These are phyloP conservation scores for Nannochloris sp. DNA, from an alignment of 139 green algal genomes.

Conservation along the genomic window DNA sequence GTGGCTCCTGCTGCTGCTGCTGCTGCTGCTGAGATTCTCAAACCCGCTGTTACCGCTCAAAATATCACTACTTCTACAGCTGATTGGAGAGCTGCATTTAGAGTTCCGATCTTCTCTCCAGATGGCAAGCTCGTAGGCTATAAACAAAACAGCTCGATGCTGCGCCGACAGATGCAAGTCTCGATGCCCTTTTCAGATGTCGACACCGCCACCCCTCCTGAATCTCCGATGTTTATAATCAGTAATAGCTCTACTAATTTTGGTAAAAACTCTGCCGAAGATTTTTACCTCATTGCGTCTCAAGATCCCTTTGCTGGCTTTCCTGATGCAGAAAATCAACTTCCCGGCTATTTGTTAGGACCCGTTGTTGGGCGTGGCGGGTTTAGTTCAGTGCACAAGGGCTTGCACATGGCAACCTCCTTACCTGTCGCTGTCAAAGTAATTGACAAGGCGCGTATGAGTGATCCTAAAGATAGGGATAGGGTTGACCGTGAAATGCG, in stretches of 20 bases:
- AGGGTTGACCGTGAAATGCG: slow-evolving; percentile 70
- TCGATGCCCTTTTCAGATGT: neutral
- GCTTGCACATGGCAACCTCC: slow-evolving; percentile 54
- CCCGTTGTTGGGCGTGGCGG: slow-evolving; percentile 75
- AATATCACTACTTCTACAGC: too few relatives aligned
- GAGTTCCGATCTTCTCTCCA: slow-evolving; percentile 21
- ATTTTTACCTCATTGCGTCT: slow-evolving; percentile 1
- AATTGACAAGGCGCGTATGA: slow-evolving; percentile 66
- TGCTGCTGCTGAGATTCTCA: too few relatives aligned
- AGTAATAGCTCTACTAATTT: neutral
- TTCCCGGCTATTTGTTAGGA: slow-evolving; percentile 67
- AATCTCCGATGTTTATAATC: neutral
- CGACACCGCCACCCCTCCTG: neutral
- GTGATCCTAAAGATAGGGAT: slow-evolving; percentile 44
- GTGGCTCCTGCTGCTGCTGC: too few relatives aligned
- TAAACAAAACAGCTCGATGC: slow-evolving; percentile 22
- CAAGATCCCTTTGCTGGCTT: slow-evolving; percentile 12
- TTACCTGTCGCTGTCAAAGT: slow-evolving; percentile 77
- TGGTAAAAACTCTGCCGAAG: neutral
- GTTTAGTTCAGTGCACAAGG: slow-evolving; percentile 65
- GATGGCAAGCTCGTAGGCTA: slow-evolving; percentile 24
- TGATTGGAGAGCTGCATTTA: neutral
- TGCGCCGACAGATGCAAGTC: neutral
- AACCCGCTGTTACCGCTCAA: too few relatives aligned
- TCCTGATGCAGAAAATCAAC: slow-evolving; percentile 14